A percentile compares a stretch with the other conserved stretches of the same genome.
These are phyloP conservation scores for Cladosporium sp. DNA, from an alignment of 2,329 filamentous ascomycete genomes.

Conservation along the genomic window DNA sequence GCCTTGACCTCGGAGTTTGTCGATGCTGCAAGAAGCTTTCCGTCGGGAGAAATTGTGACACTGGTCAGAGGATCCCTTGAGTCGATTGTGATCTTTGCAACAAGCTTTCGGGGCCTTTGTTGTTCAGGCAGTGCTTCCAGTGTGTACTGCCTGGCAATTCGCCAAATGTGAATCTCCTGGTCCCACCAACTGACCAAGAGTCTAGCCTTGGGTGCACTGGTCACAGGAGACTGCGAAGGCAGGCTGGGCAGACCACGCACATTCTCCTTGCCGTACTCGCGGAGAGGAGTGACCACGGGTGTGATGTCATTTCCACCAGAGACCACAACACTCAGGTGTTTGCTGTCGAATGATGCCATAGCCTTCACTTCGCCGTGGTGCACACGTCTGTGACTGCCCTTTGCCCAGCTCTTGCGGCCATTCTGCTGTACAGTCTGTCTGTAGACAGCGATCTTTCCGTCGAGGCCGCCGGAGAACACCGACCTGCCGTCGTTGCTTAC, in stretches of 20 bases:
- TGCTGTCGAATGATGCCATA: slow-evolving; percentile 85
- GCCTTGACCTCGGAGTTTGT: slow-evolving; percentile 32
- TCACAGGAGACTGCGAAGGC: slow-evolving; percentile 73
- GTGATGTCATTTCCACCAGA: slow-evolving; percentile 88
- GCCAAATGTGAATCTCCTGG: slow-evolving; percentile 82
- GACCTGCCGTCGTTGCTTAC: slow-evolving; percentile 75
- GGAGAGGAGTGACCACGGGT: slow-evolving; percentile 78
- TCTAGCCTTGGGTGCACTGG: slow-evolving; percentile 70
- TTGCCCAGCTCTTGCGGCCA: slow-evolving; percentile 68
- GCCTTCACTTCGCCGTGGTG: slow-evolving; percentile 95
- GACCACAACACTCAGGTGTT: slow-evolving; percentile 79
- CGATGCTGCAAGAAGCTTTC: slow-evolving; percentile 73
- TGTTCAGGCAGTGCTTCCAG: slow-evolving; percentile 23
- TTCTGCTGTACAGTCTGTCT: slow-evolving; percentile 57
- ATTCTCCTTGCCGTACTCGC: slow-evolving; percentile 73
- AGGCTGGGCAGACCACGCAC: slow-evolving; percentile 80
- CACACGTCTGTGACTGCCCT: slow-evolving; percentile 80
- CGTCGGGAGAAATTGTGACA: slow-evolving; percentile 68
- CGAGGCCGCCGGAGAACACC: slow-evolving; percentile 89
- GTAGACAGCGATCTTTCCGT: slow-evolving; percentile 82
- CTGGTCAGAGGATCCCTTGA: slow-evolving; percentile 69
- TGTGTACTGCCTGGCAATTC: slow-evolving; percentile 48
- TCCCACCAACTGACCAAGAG: slow-evolving; percentile 92
- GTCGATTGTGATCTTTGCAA: slow-evolving; percentile 43
- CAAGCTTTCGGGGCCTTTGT: slow-evolving; percentile 31